phyloP scores from a whole-genome alignment of 2,329 filamentous ascomycete species.

The Chaetomiaceae sp. region DNA sequence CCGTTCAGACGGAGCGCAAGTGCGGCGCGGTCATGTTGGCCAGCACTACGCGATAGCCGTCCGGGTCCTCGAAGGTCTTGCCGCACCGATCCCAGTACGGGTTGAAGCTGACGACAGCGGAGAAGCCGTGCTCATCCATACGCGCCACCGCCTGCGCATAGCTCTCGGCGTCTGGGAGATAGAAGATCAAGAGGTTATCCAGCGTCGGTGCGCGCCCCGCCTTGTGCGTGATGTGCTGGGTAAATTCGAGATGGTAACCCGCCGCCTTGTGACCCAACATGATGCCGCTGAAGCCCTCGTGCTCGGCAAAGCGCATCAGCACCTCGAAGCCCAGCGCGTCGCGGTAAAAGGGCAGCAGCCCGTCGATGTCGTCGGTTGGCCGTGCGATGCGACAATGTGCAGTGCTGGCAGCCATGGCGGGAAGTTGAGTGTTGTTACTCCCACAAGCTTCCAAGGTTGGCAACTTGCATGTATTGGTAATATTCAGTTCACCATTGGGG shows the following conservation, averaged over 20 bases:
- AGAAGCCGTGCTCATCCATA: slow-evolving; percentile 32
- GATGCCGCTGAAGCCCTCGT: slow-evolving; percentile 36
- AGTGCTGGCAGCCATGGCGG: slow-evolving; percentile 11
- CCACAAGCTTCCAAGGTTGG: too few species aligned
- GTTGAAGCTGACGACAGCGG: slow-evolving; percentile 34
- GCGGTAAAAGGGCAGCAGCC: slow-evolving; percentile 37
- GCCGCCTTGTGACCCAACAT: slow-evolving; percentile 35
- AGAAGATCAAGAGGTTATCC: slow-evolving; percentile 41
- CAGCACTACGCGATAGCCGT: slow-evolving; percentile 40
- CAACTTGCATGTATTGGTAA: too few species aligned
- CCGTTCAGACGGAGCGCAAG: slow-evolving; percentile 10
- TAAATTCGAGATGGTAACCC: slow-evolving; percentile 41
- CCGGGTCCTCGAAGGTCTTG: slow-evolving; percentile 39
- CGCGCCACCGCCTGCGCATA: slow-evolving; percentile 28
- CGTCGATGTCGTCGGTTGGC: slow-evolving; percentile 34
- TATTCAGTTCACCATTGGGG: too few species aligned
- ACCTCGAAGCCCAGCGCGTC: slow-evolving; percentile 35
- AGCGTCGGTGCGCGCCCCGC: slow-evolving; percentile 34
- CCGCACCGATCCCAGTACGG: slow-evolving; percentile 41
- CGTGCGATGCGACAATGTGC: slow-evolving; percentile 37
- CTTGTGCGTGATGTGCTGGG: slow-evolving; percentile 29
- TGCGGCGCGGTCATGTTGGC: slow-evolving; percentile 26
- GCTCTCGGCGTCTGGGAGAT: slow-evolving; percentile 30
- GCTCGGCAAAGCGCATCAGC: slow-evolving; percentile 30
- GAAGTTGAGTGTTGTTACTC: too few species aligned